Evolutionary conservation across 768 basidiomycete genomes (phyloP), one percentile per base, ranked within the genome.

Genomic region (Agrocybe chaxingu): DNA sequence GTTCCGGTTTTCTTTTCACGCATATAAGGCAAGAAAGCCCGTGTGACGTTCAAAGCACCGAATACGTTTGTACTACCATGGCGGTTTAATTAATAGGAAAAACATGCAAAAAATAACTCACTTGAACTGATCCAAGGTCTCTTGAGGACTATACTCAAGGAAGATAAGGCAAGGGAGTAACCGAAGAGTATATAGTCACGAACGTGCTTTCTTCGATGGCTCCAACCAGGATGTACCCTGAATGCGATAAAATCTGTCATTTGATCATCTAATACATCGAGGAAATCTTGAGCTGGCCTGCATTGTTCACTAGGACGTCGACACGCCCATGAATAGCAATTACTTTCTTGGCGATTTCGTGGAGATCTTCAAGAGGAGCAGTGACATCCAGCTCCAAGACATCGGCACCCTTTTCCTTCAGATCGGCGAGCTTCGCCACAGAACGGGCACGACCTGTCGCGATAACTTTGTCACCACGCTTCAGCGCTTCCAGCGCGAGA

Each of bases 11-110:
- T 69, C 24, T 67, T 58, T 40, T 66, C 62, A 5, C 78, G 65
- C 72, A 79, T 71, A 58, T 75, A 70, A 0, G 78, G 77, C 8
- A 79, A 63, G 61, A 78, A 72, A 0, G 78, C 76, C 7, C 73
- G 64, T n/a, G 69, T 56, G 16, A 77, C 70, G 48, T 75, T 73
- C 7, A 77, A 54, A 0, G 65, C 69, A 0, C 75, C 75, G 56
- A 78, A 75, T 0, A 77, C 66, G 54, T 76, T 76, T 1, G 71
- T 73, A 47, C 73, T 74, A 51, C 45, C 2, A 62, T 36, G 36
- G 4, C 2, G 8, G 8, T 35, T 8, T 44, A 18, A 11, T 12
- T 18, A 37, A 10, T 3, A 24, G 19, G 31, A 6, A 9, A 8
- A 8, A 35, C 10, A 12, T 33, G n/a, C 13, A 19, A 36, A 40